These are phyloP conservation scores for Boletus sp. DNA, from an alignment of 768 basidiomycete genomes.

Conservation along the genomic window DNA sequence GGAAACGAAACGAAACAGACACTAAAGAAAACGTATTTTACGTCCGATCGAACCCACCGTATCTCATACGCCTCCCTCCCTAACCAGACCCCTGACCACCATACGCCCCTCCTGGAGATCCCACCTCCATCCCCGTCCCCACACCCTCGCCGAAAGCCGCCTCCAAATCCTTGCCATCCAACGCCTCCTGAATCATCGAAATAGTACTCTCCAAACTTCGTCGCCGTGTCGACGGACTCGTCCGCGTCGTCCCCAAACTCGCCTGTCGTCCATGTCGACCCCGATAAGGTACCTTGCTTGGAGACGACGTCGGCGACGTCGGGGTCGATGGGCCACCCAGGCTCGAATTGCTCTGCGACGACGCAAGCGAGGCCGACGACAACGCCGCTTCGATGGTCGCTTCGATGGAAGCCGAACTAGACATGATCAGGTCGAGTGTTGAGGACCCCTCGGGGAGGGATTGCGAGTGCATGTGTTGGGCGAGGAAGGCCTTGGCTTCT, in stretches of 20 bases:
- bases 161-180: conserved; percentile 66
- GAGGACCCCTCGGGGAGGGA: conserved; percentile 56
- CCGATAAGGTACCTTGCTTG: conserved; percentile 52
- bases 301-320: conserved; percentile 45
- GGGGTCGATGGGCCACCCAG: conserved; percentile 18
- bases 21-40: too few relatives aligned
- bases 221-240: conserved; percentile 88
- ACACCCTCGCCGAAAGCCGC: not conserved
- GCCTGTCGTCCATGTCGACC: conserved; percentile 50
- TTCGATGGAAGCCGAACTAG: conserved; percentile 43
- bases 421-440: conserved; percentile 38
- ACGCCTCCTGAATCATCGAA: conserved; percentile 89
- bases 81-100: too few relatives aligned
- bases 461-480: conserved; percentile 31
- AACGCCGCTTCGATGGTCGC: conserved; percentile 38
- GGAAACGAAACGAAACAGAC: too few relatives aligned
- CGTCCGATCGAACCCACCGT: too few relatives aligned
- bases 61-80: too few relatives aligned
- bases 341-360: conserved; percentile 24
- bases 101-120: too few relatives aligned
- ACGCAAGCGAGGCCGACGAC: conserved; percentile 24
- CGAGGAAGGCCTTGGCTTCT: conserved; percentile 65
- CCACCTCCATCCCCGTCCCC: not conserved
- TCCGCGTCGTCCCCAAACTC: conserved; percentile 88
- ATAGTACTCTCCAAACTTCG: conserved; percentile 94